Evolutionary conservation across 257 asterid genomes (phyloP).

Genomic region (Jacaranda copaia): DNA sequence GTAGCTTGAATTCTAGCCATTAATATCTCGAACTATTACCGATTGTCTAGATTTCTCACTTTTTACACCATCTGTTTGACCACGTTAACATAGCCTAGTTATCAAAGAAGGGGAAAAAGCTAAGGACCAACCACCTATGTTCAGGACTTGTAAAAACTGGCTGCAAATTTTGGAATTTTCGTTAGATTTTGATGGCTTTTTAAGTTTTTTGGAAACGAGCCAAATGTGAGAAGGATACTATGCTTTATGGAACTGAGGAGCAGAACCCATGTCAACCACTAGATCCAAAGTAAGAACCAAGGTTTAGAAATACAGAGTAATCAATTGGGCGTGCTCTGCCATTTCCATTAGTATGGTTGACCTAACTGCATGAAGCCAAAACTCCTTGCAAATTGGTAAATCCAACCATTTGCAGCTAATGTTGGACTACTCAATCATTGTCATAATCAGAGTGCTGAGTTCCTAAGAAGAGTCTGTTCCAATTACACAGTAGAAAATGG

Average conservation of each 20-base stretch:
- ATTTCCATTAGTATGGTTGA: not conserved
- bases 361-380: not conserved
- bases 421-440: not conserved
- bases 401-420: not conserved
- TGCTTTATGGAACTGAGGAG: not conserved
- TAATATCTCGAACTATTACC: not conserved
- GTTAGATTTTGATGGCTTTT: not conserved
- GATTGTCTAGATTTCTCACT: constrained; percentile 7
- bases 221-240: not conserved
- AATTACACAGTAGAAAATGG: not conserved
- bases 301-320: not conserved
- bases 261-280: not conserved
- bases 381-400: not conserved
- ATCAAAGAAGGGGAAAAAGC: not conserved
- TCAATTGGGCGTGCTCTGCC: not conserved
- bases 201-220: not conserved
- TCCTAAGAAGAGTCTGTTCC: not conserved
- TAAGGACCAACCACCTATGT: not conserved
- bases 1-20: not conserved
- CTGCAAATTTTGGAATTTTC: not conserved
- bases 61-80: constrained; percentile 8
- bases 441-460: not conserved
- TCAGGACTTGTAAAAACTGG: not conserved
- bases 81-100: constrained; percentile 10
- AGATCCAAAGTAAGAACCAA: not conserved